Percentiles rank a stretch among this genome's conserved stretches.
phyloP scores from a whole-genome alignment of 192 early-diverging fungal species.

The Coemansia asiatica region DNA sequence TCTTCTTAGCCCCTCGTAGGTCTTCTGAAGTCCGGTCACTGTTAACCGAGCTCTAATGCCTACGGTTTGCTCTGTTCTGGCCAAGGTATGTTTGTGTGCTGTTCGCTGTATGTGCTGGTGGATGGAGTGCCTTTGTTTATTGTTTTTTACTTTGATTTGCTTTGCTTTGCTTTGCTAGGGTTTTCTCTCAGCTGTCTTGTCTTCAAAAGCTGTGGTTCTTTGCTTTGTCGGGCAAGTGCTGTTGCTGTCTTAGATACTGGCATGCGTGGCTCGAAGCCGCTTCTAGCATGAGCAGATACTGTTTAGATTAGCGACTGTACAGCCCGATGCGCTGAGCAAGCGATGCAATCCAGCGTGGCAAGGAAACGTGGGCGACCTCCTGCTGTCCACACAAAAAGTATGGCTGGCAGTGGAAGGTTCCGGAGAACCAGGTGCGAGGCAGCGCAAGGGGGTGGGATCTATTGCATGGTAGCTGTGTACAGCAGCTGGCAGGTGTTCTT shows the following conservation, averaged over 20 bases:
- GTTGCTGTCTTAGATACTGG: not conserved
- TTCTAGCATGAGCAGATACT: not conserved
- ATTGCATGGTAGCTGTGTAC: not conserved
- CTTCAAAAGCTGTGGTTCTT: not conserved
- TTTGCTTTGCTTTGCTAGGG: not conserved
- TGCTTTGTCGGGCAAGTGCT: not conserved
- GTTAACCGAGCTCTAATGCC: not conserved
- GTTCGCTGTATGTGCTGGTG: not conserved
- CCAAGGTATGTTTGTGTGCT: conserved; percentile 8
- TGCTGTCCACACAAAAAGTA: not conserved
- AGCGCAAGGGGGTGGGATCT: not conserved
- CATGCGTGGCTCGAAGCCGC: not conserved
- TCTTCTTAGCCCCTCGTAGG: not conserved
- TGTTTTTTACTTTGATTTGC: too few relatives aligned
- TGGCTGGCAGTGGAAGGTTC: not conserved
- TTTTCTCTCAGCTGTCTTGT: not conserved
- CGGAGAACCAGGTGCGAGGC: not conserved
- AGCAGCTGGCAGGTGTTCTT: conserved; percentile 4
- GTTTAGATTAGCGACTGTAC: not conserved
- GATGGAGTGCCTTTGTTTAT: too few relatives aligned
- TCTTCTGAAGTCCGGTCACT: not conserved
- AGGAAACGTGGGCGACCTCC: not conserved
- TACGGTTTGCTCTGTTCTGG: conserved; percentile 1
- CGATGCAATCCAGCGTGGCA: not conserved
- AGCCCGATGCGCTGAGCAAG: too few relatives aligned